phyloP scores from a whole-genome alignment of 352 stramenopile species.

The Globisporangium recalcitrans region DNA sequence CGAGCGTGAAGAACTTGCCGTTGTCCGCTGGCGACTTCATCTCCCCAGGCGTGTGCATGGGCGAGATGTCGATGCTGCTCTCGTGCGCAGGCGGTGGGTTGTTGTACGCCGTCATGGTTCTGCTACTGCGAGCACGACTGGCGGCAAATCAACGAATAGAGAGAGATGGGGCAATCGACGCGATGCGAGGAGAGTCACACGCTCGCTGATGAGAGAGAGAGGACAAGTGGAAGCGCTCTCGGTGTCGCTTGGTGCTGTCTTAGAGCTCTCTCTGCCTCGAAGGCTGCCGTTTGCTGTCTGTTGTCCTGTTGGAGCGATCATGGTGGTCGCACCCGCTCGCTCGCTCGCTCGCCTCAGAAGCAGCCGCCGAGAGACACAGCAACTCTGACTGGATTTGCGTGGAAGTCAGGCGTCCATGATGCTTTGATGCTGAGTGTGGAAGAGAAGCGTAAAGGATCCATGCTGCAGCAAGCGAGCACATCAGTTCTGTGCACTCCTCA shows the following conservation, averaged over 20 bases:
- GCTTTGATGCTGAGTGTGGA: not conserved
- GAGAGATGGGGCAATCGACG: slow-evolving; percentile 1
- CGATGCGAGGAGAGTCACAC: slow-evolving; percentile 2
- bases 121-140: not conserved
- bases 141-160: not conserved
- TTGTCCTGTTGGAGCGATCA: slow-evolving; percentile 2
- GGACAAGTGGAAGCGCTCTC: not conserved
- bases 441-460: slow-evolving; percentile 1
- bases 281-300: not conserved
- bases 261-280: not conserved
- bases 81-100: not conserved
- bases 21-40: slow-evolving; percentile 40
- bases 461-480: too few relatives aligned
- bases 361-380: not conserved
- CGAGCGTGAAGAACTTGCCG: slow-evolving; percentile 62
- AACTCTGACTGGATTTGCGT: slow-evolving; percentile 7
- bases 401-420: not conserved
- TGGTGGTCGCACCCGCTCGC: not conserved
- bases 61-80: slow-evolving; percentile 17
- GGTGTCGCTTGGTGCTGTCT: not conserved
- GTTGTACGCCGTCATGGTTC: slow-evolving; percentile 16
- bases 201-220: not conserved
- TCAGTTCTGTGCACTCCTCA: slow-evolving; percentile 5
- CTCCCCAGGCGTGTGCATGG: slow-evolving; percentile 29
- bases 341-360: not conserved